Percentiles rank a stretch among this genome's conserved stretches.
Evolutionary conservation across 2,329 filamentous ascomycete species (phyloP).

Genomic region (Emergomyces pasteurianus): DNA sequence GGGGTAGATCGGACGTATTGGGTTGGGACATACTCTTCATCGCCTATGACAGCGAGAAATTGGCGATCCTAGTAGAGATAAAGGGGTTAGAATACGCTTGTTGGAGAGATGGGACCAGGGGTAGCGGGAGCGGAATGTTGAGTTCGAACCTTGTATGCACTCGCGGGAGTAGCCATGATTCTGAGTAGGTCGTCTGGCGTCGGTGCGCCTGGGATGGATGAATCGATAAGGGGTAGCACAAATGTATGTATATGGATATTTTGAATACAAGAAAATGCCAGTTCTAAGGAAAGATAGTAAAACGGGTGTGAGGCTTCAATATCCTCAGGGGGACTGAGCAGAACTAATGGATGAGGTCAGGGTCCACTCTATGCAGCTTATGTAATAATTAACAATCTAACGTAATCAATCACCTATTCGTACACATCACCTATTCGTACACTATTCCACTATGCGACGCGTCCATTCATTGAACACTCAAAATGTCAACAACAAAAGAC

Average conservation of each 20-base stretch:
- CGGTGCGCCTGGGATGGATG: not conserved
- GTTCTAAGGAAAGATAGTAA: too few relatives aligned
- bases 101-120: not conserved
- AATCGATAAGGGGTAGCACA: not conserved
- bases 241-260: not conserved
- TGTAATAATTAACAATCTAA: not conserved
- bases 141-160: conserved; percentile 44
- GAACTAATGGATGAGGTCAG: not conserved
- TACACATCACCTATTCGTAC: too few relatives aligned
- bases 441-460: too few relatives aligned
- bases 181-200: not conserved
- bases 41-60: conserved; percentile 94
- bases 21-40: conserved; percentile 52
- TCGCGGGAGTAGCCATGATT: conserved; percentile 47
- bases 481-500: too few relatives aligned
- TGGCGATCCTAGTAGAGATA: conserved; percentile 56
- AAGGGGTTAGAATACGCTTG: not conserved
- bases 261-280: not conserved
- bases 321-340: too few relatives aligned
- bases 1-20: not conserved
- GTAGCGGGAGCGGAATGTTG: not conserved
- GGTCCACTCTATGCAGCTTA: not conserved
- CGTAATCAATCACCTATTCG: too few relatives aligned
- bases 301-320: too few relatives aligned
- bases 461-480: too few relatives aligned